Evolutionary conservation across 768 basidiomycete genomes (phyloP).

Genomic region (Auriscalpium vulgare): DNA sequence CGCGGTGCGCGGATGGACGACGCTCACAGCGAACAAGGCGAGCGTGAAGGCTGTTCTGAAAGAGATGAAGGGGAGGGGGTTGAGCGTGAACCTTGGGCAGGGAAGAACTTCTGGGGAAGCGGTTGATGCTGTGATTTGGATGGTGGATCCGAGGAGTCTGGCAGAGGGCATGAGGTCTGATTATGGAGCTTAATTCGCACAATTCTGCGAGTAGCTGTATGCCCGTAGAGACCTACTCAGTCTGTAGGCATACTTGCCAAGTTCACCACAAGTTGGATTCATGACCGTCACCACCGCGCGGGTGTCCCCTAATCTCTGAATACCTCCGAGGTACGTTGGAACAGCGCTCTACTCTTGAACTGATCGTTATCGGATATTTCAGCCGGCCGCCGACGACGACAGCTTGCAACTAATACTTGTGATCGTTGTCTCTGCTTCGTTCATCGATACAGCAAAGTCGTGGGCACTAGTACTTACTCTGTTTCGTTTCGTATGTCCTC

Average conservation of each 20-base stretch:
- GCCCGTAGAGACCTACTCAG: too few species aligned
- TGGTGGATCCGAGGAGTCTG: conserved; percentile 73
- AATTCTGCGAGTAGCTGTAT: too few species aligned
- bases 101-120: conserved; percentile 3
- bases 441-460: background rate
- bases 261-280: too few species aligned
- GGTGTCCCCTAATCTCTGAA: too few species aligned
- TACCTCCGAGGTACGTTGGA: too few species aligned
- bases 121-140: conserved; percentile 50
- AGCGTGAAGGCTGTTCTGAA: conserved; percentile 70
- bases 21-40: conserved; percentile 78
- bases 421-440: background rate
- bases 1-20: conserved; percentile 66
- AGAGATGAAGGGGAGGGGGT: conserved; percentile 43
- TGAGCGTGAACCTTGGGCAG: conserved; percentile 3
- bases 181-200: background rate
- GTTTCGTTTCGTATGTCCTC: background rate
- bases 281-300: too few species aligned
- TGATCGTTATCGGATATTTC: too few species aligned
- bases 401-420: too few species aligned
- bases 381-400: too few species aligned
- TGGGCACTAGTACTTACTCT: background rate
- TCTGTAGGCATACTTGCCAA: too few species aligned
- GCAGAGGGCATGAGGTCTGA: conserved; percentile 49
- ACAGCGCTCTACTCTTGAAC: too few species aligned